phyloP scores from a whole-genome alignment of 2,329 filamentous ascomycete species.

The Onygenales sp. region DNA sequence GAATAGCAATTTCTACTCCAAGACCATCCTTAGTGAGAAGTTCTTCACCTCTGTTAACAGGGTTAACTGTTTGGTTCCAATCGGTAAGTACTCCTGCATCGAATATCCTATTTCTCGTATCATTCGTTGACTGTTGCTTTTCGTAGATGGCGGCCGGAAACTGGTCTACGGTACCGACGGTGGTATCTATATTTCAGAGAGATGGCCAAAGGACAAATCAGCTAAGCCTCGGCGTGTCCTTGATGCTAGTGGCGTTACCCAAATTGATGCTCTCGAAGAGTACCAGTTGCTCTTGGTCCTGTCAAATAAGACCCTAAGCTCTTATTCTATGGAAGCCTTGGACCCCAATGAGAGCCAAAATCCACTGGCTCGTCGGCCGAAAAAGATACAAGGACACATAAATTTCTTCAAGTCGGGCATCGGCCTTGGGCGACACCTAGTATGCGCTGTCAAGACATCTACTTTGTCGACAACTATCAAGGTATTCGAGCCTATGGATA shows the following conservation, averaged over 20 bases:
- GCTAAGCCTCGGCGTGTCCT: conserved; percentile 70
- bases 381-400: conserved; percentile 94
- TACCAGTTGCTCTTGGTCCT: conserved; percentile 86
- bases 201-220: conserved; percentile 71
- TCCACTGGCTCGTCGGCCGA: conserved; percentile 70
- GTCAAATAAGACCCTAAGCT: conserved; percentile 84
- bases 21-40: conserved; percentile 64
- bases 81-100: conserved; percentile 49
- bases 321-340: conserved; percentile 77
- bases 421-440: conserved; percentile 84
- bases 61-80: conserved; percentile 90
- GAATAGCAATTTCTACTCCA: conserved; percentile 59
- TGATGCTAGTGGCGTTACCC: conserved; percentile 78
- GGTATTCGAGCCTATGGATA: conserved; percentile 96
- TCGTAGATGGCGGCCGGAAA: conserved; percentile 80
- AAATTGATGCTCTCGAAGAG: conserved; percentile 93
- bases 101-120: not conserved
- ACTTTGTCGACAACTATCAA: conserved; percentile 94
- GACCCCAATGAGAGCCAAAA: conserved; percentile 68
- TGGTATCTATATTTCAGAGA: conserved; percentile 85
- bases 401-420: conserved; percentile 98
- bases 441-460: conserved; percentile 92
- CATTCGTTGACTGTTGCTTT: not conserved
- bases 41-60: conserved; percentile 85
- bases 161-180: conserved; percentile 89